A percentile compares a stretch with the other conserved stretches of the same genome.
phyloP scores from a whole-genome alignment of 2,329 filamentous ascomycete genomes.

The Scedosporium boydii region DNA sequence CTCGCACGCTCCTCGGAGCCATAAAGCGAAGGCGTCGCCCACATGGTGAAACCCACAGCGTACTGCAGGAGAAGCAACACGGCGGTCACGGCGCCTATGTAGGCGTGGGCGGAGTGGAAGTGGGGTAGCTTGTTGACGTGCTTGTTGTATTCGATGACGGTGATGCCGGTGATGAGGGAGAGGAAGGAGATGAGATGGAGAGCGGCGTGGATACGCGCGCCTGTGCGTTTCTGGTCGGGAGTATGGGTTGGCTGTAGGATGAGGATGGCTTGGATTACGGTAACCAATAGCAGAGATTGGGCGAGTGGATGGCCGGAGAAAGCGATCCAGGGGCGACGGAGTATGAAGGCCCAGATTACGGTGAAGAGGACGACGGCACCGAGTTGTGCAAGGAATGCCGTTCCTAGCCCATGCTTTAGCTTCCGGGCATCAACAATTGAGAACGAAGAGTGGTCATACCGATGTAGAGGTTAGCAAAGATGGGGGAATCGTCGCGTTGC shows the following conservation, averaged over 20 bases:
- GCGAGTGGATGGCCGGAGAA: conserved; percentile 84
- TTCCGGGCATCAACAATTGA: conserved; percentile 1
- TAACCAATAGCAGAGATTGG: conserved; percentile 56
- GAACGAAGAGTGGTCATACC: conserved; percentile 40
- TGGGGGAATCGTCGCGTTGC: conserved; percentile 53
- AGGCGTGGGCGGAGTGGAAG: conserved; percentile 73
- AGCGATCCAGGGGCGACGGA: conserved; percentile 61
- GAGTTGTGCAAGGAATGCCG: conserved; percentile 68
- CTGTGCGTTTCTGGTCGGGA: conserved; percentile 57
- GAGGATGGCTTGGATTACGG: conserved; percentile 71
- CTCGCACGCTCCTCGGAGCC: conserved; percentile 74
- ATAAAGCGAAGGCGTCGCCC: conserved; percentile 63
- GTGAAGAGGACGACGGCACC: conserved; percentile 67
- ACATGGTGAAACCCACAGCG: conserved; percentile 73
- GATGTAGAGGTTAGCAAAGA: conserved; percentile 63
- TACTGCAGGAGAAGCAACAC: conserved; percentile 64
- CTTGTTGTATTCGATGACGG: conserved; percentile 80
- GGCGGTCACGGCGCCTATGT: conserved; percentile 70
- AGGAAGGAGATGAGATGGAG: conserved; percentile 59
- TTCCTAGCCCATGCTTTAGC: conserved; percentile 44
- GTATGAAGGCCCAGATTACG: conserved; percentile 69
- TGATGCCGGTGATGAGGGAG: conserved; percentile 53
- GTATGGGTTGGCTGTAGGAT: conserved; percentile 82
- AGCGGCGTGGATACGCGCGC: conserved; percentile 53
- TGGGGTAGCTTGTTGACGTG: conserved; percentile 54